These are phyloP conservation scores for Ganoderma lingzhi DNA, from an alignment of 1,284 basidiomycete genomes.

Conservation along the genomic window DNA sequence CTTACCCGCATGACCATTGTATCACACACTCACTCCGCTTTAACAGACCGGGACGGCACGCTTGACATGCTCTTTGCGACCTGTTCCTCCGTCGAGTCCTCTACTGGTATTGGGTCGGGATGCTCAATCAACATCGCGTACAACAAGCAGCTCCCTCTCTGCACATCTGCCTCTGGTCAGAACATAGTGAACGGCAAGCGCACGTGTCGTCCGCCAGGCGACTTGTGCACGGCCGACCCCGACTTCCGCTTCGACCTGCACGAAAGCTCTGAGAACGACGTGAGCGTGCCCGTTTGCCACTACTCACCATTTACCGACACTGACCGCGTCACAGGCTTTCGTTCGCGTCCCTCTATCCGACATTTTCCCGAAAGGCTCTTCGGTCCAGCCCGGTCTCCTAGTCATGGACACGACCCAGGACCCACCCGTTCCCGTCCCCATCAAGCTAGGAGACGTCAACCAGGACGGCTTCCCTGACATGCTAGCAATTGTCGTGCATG, in stretches of 20 bases:
- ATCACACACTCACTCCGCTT: background rate
- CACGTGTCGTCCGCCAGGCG: constrained; percentile 79
- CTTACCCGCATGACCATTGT: too few species aligned
- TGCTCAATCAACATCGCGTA: constrained; percentile 94
- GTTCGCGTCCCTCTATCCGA: constrained; percentile 71
- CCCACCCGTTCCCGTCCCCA: constrained; percentile 76
- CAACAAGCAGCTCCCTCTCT: constrained; percentile 91
- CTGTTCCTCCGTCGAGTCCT: constrained; percentile 75
- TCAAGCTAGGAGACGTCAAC: constrained; percentile 91
- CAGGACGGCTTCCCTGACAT: constrained; percentile 97
- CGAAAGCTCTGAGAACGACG: constrained; percentile 60
- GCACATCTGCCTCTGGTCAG: constrained; percentile 59
- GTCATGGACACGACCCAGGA: constrained; percentile 70
- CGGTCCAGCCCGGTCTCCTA: constrained; percentile 63
- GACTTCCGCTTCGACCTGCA: constrained; percentile 82
- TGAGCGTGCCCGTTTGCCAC: constrained; percentile 44
- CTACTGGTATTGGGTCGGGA: constrained; percentile 72
- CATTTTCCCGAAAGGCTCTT: constrained; percentile 57
- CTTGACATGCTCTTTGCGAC: constrained; percentile 95
- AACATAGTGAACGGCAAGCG: constrained; percentile 58
- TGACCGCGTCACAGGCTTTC: constrained; percentile 57
- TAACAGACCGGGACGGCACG: constrained; percentile 91
- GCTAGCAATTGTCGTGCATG: constrained; percentile 68
- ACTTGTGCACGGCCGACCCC: constrained; percentile 85
- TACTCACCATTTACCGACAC: background rate